These are phyloP conservation scores for Russula sp. DNA, from an alignment of 768 basidiomycete genomes.

Conservation along the genomic window DNA sequence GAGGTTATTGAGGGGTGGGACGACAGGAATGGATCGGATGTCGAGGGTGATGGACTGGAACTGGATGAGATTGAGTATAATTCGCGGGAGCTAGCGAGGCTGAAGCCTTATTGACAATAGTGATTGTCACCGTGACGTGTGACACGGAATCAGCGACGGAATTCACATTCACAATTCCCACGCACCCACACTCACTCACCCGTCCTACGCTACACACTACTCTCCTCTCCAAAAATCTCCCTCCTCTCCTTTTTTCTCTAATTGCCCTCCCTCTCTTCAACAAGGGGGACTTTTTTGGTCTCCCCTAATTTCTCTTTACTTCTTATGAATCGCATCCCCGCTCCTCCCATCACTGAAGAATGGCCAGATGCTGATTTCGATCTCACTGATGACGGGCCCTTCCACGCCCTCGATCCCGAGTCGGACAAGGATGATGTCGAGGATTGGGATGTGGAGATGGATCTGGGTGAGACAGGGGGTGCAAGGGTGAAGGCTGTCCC, in stretches of 20 bases:
- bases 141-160: not conserved
- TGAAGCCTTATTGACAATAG: conserved; percentile 51
- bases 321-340: conserved; percentile 51
- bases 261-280: conserved; percentile 12
- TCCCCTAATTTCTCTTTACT: not conserved
- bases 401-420: conserved; percentile 50
- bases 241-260: conserved; percentile 1
- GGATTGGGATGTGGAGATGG: conserved; percentile 80
- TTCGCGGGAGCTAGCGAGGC: conserved; percentile 49
- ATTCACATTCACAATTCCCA: not conserved
- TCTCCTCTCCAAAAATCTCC: not conserved
- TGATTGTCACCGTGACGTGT: conserved; percentile 1
- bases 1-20: conserved; percentile 43
- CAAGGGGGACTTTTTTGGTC: conserved; percentile 20
- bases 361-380: conserved; percentile 88
- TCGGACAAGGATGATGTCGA: conserved; percentile 62
- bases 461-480: conserved; percentile 50
- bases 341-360: conserved; percentile 60
- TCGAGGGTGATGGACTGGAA: conserved; percentile 18
- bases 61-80: conserved; percentile 50
- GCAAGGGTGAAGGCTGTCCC: conserved; percentile 38
- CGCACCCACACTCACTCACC: not conserved
- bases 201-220: not conserved
- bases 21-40: conserved; percentile 25
- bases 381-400: conserved; percentile 63